Evolutionary conservation across 768 basidiomycete genomes (phyloP).

Genomic region (Termitomyces sp.): DNA sequence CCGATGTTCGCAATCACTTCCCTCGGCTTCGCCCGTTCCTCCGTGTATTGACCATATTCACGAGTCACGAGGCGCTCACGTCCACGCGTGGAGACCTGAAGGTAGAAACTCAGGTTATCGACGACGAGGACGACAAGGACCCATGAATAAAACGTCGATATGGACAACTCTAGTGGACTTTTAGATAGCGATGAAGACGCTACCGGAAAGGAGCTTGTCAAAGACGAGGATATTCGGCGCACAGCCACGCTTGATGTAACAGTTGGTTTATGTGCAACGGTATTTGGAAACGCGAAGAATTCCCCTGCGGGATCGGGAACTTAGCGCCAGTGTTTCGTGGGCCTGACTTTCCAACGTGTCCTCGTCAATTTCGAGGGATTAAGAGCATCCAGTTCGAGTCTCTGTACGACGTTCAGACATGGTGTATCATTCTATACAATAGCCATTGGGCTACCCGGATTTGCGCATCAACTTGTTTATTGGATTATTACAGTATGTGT

Average conservation of each 20-base stretch:
- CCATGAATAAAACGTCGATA: neutral
- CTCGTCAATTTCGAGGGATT: neutral
- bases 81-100: constrained; percentile 29
- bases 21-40: constrained; percentile 34
- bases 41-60: constrained; percentile 67
- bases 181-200: neutral
- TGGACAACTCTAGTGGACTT: neutral
- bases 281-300: neutral
- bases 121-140: neutral
- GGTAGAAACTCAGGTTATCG: neutral
- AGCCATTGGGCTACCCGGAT: no score
- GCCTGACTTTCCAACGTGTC: neutral
- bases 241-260: no score
- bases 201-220: no score
- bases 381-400: neutral
- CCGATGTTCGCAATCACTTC: constrained; percentile 35
- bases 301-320: neutral
- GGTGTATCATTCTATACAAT: no score
- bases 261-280: no score
- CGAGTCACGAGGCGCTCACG: constrained; percentile 47
- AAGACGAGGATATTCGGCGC: neutral
- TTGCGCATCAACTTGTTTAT: no score
- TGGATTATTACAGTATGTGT: no score
- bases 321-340: neutral
- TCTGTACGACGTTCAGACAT: no score